Conservation (phyloP, 768 basidiomycete species). For the Tylopilus rubrobrunneus region DNA sequence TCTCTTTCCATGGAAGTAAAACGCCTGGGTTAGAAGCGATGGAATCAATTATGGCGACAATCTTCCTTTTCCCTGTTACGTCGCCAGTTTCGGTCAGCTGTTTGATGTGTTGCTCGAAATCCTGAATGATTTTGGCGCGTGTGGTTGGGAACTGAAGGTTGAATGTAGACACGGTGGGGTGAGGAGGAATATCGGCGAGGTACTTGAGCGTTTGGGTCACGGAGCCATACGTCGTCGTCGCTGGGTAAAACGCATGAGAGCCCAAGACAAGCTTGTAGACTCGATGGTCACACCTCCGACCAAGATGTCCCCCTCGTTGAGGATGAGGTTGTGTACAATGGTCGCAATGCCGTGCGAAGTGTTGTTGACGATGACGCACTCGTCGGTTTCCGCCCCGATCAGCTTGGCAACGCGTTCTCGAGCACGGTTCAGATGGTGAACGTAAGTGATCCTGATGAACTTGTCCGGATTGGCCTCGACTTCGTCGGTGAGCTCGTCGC, state of each 20-base stretch:
- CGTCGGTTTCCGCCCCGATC: conserved; percentile 51
- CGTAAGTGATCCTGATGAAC: conserved; percentile 42
- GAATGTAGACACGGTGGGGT: conserved; percentile 50
- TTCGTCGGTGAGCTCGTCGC: conserved; percentile 37
- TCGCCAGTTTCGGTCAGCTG: conserved; percentile 24
- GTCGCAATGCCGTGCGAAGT: conserved; percentile 47
- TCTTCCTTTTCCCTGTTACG: conserved; percentile 35
- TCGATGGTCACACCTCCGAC: conserved; percentile 35
- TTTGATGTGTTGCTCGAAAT: conserved; percentile 40
- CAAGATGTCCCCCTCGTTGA: conserved; percentile 55
- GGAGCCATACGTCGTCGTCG: conserved; percentile 55
- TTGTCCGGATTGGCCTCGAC: conserved; percentile 56
- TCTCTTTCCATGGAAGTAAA: conserved; percentile 65
- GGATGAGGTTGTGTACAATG: conserved; percentile 57
- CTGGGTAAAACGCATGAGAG: conserved; percentile 29
- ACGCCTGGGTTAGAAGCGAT: conserved; percentile 63
- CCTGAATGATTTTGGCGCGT: conserved; percentile 50
- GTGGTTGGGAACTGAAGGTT: conserved; percentile 52
- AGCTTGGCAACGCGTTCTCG: conserved; percentile 46
- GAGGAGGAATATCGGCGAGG: conserved; percentile 51
- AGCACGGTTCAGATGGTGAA: conserved; percentile 34
- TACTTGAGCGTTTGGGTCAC: conserved; percentile 49
- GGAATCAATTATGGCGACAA: conserved; percentile 67
- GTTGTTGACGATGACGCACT: conserved; percentile 47
- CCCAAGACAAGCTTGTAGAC: background rate